A percentile compares a stretch with the other conserved stretches of the same genome.
These are phyloP conservation scores for Podila epicladia DNA, from an alignment of 192 early-diverging fungal species.

Conservation along the genomic window DNA sequence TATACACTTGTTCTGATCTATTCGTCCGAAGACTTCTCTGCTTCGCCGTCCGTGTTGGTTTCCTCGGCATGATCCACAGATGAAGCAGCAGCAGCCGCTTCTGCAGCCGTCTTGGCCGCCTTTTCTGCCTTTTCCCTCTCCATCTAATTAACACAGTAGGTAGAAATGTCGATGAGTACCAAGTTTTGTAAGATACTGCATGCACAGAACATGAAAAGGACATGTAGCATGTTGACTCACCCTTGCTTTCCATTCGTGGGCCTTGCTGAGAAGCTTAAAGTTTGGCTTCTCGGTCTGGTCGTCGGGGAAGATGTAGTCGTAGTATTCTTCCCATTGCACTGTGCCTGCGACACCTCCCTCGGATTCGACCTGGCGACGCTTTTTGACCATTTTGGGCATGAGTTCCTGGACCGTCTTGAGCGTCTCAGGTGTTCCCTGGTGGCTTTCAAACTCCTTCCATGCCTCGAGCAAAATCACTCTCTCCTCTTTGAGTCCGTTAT, in stretches of 20 bases:
- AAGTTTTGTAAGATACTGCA: background rate
- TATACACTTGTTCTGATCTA: no score
- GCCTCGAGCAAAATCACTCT: constrained; percentile 89
- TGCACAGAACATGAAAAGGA: background rate
- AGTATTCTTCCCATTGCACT: constrained; percentile 94
- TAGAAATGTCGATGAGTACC: background rate
- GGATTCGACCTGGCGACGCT: constrained; percentile 75
- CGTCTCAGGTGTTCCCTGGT: constrained; percentile 63
- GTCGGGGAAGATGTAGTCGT: constrained; percentile 98
- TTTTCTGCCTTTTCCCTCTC: constrained; percentile 21
- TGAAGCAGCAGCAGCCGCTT: background rate
- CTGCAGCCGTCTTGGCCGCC: constrained; percentile 9
- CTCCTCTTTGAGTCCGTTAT: constrained; percentile 84
- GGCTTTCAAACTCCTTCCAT: constrained; percentile 88
- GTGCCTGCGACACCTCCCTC: constrained; percentile 53
- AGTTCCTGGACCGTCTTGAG: constrained; percentile 71
- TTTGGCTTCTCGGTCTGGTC: constrained; percentile 88
- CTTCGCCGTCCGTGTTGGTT: background rate
- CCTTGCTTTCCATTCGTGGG: constrained; percentile 80
- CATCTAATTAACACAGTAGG: background rate
- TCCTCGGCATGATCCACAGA: background rate
- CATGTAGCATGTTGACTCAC: background rate
- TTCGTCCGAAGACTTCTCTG: no score
- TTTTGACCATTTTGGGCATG: constrained; percentile 94
- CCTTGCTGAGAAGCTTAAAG: constrained; percentile 92